Base-by-base conservation (phyloP, 1,139 yeast species). In the Pichia sp. region DNA sequence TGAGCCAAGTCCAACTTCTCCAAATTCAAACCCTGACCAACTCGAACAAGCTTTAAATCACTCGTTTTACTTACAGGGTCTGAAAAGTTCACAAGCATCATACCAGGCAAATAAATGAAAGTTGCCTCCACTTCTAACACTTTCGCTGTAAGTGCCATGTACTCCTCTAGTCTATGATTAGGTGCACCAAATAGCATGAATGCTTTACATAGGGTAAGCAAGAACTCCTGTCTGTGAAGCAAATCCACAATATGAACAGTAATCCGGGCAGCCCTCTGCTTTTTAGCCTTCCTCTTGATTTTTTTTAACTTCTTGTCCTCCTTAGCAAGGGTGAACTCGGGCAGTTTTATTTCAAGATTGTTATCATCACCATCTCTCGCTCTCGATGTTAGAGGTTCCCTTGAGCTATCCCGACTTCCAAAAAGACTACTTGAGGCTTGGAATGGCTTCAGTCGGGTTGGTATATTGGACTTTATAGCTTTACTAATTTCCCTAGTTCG, bases 151-250 rank as follows among this genome's bases (percentile, higher is more conserved):
- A 83, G 79, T 22, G 77, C 70, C 80, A 88, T 73, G 55, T 85
- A 87, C 53, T 87, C 96, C 55, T 88, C 97, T 36, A 88, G 63
- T 49, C 97, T 69, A 57, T 88, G 96, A 4, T 95, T 86, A 5
- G 97, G 97, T 0, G 96, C 96, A 12, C 97, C 97, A 54, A 74
- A 88, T 44, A 81, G 60, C 96, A 88, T 87, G 39, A 88, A 67
- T 0, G 95, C 94, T 37, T 83, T 75, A 55, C 96, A 88, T 67
- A 88, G 71, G 31, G 88, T 69, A 50, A 87, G 62, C 38, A 88
- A 76, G 51, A 88, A 88, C 41, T 86, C 67, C 54, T 87, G 96
- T 41, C 96, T 70, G 52, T 87, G 94, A 27, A 87, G 63, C n/a
- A 85, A 71, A 51, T 84, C 94, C 1, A 96, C 94, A 49, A 88